Base-by-base conservation (phyloP, 352 stramenopile species). In the Phytophthora colocasiae region DNA sequence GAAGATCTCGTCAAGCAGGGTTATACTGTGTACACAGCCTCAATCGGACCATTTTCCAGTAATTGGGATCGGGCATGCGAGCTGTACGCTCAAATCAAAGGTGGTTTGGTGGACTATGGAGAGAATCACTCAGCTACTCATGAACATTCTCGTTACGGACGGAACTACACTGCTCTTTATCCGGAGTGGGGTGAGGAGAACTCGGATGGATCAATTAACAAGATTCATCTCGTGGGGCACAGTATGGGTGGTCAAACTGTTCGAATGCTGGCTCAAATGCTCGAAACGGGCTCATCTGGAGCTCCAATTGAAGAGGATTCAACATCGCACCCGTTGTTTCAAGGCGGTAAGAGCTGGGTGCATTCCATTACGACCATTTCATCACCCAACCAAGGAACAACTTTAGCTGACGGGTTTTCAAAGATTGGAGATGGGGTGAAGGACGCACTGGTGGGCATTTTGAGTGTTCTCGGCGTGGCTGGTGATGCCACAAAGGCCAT, bases 81-180 rank as follows among this genome's bases (percentile, higher is more conserved):
- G 32, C 45, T 82, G 2, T 88, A 81, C 71, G 75, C 77, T 26
- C 73, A 80, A 46, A 83, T 86, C 72, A 88, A 81, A 46, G 76
- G 76, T 3, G 67, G 67, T 3, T 32, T 50, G 17, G 73, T 80
- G 3, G 71, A 85, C 8, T 43, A 43, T 17, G 36, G 36, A 15
- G 36, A 14, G 17, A 75, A 78, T n/a, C 74, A 83, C 62, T 71
- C 74, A 1, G 38, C 36, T 29, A 26, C 19, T 17, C 22, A 51
- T 27, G 40, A 11, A 26, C 17, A 26, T 12, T 24, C 11, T 48
- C 43, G 14, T 4, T 48, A 43, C 15, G 36, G 36, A 5, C 36
- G 36, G 12, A 43, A 43, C 36, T 43, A 19, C 12, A 43, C 36
- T 8, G 36, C 12, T 19, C 15, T 43, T 15, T 43, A 43, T 17